A percentile compares a stretch with the other conserved stretches of the same genome.
phyloP scores from a whole-genome alignment of 2,329 filamentous ascomycete species.

The Cytospora paraplurivora region DNA sequence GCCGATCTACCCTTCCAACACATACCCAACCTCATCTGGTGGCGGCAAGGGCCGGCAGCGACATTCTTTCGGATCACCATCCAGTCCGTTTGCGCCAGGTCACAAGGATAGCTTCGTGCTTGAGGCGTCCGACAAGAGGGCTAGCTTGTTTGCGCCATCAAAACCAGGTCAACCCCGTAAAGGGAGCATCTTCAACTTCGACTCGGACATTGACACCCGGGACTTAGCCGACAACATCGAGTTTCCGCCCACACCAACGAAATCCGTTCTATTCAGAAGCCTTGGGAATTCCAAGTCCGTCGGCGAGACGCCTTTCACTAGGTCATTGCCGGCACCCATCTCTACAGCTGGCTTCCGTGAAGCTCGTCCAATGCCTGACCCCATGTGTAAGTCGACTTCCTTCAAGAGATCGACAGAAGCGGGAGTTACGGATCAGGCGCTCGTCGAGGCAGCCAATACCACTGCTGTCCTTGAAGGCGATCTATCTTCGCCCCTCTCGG shows the following conservation, averaged over 20 bases:
- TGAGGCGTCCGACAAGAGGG: conserved; percentile 60
- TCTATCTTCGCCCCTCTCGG: conserved; percentile 33
- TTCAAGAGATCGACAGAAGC: conserved; percentile 37
- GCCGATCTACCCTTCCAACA: conserved; percentile 68
- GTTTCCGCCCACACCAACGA: conserved; percentile 92
- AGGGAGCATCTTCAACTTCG: conserved; percentile 77
- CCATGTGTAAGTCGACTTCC: conserved; percentile 48
- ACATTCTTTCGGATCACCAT: conserved; percentile 76
- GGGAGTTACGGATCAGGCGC: conserved; percentile 30
- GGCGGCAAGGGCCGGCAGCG: conserved; percentile 63
- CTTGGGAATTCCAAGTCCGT: conserved; percentile 31
- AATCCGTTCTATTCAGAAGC: conserved; percentile 54
- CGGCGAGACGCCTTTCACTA: conserved; percentile 31
- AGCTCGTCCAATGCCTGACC: conserved; percentile 33
- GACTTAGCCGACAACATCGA: conserved; percentile 59
- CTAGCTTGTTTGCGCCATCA: conserved; percentile 67
- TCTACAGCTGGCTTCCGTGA: conserved; percentile 42
- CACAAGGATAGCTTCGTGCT: conserved; percentile 46
- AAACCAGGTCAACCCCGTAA: conserved; percentile 50
- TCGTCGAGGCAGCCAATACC: conserved; percentile 35
- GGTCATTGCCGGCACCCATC: conserved; percentile 40
- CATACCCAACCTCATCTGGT: conserved; percentile 61
- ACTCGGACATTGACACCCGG: conserved; percentile 63
- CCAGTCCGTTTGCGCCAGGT: conserved; percentile 66
- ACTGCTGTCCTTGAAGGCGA: conserved; percentile 33